These are phyloP conservation scores for Thalassiosira ordinaria DNA, from an alignment of 352 stramenopile species.

Conservation along the genomic window DNA sequence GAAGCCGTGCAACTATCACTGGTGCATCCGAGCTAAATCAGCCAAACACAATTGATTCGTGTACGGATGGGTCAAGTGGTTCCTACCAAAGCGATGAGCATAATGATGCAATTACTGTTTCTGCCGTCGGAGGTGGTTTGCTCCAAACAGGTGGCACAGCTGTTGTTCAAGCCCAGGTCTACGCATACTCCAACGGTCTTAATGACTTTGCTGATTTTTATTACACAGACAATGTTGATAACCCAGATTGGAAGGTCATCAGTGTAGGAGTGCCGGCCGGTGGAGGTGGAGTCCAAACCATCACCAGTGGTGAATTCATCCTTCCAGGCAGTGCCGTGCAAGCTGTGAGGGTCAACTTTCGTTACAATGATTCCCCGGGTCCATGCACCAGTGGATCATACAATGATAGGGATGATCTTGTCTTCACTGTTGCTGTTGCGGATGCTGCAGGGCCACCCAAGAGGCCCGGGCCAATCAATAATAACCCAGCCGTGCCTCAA, in stretches of 20 bases:
- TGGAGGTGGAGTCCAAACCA: background rate
- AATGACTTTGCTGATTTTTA: conserved; percentile 44
- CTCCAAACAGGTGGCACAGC: background rate
- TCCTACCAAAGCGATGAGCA: conserved; percentile 33
- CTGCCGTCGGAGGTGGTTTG: background rate
- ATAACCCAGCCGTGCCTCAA: no score
- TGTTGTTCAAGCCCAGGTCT: conserved; percentile 20
- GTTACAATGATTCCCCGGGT: conserved; percentile 18
- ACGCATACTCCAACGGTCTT: conserved; percentile 4
- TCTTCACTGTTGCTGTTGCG: conserved; percentile 5
- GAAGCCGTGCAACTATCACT: background rate
- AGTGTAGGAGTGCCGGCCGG: background rate
- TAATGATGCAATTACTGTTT: conserved; percentile 20
- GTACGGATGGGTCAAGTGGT: conserved; percentile 7
- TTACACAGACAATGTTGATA: background rate
- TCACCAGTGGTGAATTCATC: background rate
- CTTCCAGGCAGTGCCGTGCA: background rate
- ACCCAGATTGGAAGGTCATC: conserved; percentile 23
- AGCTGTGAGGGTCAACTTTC: conserved; percentile 42
- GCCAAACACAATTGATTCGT: conserved; percentile 28
- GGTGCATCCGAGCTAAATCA: conserved; percentile 8
- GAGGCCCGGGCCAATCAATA: no score
- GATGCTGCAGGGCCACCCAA: no score
- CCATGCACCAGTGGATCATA: conserved; percentile 18
- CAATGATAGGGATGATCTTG: conserved; percentile 45